These are phyloP conservation scores for Sugiyamaella paludigena DNA, from an alignment of 1,139 yeast genomes.

Conservation along the genomic window DNA sequence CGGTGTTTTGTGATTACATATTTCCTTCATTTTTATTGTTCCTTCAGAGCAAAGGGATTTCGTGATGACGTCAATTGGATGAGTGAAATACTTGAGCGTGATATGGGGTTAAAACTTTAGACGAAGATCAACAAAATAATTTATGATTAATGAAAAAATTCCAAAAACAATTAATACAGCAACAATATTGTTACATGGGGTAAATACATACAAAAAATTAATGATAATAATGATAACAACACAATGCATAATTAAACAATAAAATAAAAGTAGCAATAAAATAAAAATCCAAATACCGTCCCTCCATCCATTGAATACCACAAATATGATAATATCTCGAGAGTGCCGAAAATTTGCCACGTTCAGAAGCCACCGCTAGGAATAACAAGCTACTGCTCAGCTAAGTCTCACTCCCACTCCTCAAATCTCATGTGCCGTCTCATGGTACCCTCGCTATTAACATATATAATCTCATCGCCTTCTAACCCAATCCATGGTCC, in stretches of 20 bases:
- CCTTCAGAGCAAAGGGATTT: neutral
- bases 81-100: too few species aligned
- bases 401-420: conserved; percentile 50
- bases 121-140: neutral
- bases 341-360: too few species aligned
- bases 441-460: conserved; percentile 56
- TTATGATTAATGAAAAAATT: neutral
- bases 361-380: too few species aligned
- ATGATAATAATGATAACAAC: neutral
- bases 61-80: too few species aligned
- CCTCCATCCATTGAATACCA: too few species aligned
- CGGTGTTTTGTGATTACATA: conserved; percentile 23
- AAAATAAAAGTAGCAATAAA: neutral
- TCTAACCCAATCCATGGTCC: conserved; percentile 80
- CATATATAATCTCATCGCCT: conserved; percentile 58
- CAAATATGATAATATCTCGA: too few species aligned
- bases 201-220: too few species aligned
- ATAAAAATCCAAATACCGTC: neutral
- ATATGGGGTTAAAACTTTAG: too few species aligned
- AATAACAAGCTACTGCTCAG: neutral
- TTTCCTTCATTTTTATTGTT: conserved; percentile 5
- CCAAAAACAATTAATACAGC: too few species aligned
- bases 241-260: neutral
- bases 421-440: conserved; percentile 48
- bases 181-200: too few species aligned